Percentiles rank a stretch among this genome's conserved stretches.
These are phyloP conservation scores for Phanerodontia chrysosporium DNA, from an alignment of 768 basidiomycete genomes.

Conservation along the genomic window DNA sequence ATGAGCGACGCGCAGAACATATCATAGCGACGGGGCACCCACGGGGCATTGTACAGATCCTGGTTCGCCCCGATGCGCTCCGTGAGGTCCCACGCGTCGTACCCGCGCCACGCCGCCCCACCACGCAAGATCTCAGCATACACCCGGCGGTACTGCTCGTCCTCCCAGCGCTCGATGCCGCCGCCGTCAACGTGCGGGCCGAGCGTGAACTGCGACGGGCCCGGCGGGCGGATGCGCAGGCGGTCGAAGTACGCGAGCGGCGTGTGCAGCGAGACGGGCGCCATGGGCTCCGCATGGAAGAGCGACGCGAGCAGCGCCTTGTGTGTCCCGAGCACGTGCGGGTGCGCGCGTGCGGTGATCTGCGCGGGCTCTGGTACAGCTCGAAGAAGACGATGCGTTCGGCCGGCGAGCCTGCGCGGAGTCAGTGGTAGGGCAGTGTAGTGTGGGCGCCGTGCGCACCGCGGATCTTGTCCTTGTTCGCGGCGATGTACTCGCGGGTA, in stretches of 20 bases:
- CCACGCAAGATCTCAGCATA: constrained; percentile 53
- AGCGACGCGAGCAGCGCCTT: constrained; percentile 46
- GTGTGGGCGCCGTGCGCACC: constrained; percentile 29
- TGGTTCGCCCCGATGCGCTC: constrained; percentile 54
- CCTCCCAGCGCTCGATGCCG: constrained; percentile 75
- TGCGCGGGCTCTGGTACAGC: constrained; percentile 66
- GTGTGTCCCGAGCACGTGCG: constrained; percentile 53
- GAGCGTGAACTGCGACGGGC: constrained; percentile 62
- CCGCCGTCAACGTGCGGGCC: constrained; percentile 66
- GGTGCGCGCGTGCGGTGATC: constrained; percentile 65
- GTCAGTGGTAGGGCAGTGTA: not conserved
- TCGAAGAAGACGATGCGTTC: constrained; percentile 72
- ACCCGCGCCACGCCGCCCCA: constrained; percentile 43
- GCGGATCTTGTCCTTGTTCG: constrained; percentile 43
- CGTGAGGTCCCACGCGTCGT: constrained; percentile 62
- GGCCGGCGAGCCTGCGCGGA: constrained; percentile 53
- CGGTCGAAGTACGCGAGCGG: constrained; percentile 79
- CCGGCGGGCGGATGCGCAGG: constrained; percentile 67
- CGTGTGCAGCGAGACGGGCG: constrained; percentile 43
- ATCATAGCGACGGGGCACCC: constrained; percentile 20
- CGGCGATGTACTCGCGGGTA: constrained; percentile 49
- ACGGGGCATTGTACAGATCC: constrained; percentile 62
- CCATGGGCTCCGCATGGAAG: constrained; percentile 47
- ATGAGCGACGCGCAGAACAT: constrained; percentile 9
- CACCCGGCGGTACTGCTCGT: constrained; percentile 48